Evolutionary conservation across 106 monocot species (phyloP), one percentile per base, ranked within the genome.

Genomic region (Dendrobium officinale): DNA sequence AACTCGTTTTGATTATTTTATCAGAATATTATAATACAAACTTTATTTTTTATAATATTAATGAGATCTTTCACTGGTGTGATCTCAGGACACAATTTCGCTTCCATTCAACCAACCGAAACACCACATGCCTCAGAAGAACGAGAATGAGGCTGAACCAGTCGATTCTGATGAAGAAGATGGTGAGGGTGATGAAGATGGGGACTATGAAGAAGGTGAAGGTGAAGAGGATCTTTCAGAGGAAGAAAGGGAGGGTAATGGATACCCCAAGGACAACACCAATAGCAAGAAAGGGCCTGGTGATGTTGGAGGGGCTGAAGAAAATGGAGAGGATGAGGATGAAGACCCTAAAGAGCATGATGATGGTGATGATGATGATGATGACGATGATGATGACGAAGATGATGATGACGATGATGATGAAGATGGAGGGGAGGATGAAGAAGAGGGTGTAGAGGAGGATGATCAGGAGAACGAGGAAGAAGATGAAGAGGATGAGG

Each of bases 401-500:
- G 73, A 73, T 74, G 42, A 74, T 4, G 73, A 74, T 0, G 73
- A 74, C 5, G 73, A 43, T 0, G 73, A 74, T 18, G 73, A 74
- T 1, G 73, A 74, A 17, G 73, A 20, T 19, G 73, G 33, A 1
- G 42, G 20, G 15, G 73, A 42, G 42, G 73, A 74, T 0, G 73
- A 74, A 40, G 73, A 8, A 19, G 73, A 42, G 5, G 73, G 5
- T 5, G 73, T 42, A 33, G 73, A 74, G 40, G 73, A 74, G 18
- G 73, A 74, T 42, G 73, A 74, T 43, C 41, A 40, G 42, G 73
- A 74, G 42, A 74, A 74, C 20, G 73, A 74, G 41, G 73, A 74
- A 74, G 73, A 74, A 29, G 73, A 74, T 17, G 73, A 74, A 20
- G 73, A 74, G 73, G 42, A 74, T n/a, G 73, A 74, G 3, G 73